Evolutionary conservation across 2,329 filamentous ascomycete species (phyloP), one percentile per base, ranked within the genome.

Genomic region (Fusarium verrucosum): DNA sequence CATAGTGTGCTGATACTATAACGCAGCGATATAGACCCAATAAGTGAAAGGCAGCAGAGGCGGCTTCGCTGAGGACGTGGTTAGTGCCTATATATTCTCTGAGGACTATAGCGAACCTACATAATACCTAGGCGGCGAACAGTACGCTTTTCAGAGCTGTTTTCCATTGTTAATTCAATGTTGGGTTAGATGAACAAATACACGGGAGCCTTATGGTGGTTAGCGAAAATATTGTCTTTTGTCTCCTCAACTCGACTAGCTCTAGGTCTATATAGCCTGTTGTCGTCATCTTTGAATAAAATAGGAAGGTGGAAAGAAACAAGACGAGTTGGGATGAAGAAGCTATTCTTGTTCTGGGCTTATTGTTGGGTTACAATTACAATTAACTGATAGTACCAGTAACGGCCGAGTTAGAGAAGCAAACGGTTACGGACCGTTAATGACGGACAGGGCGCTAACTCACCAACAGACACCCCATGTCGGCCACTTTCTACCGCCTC

Each of bases 11-110:
- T 11, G 81, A 80, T 28, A 80, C 76, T 40, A 75, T 73, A 13
- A 86, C 81, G 42, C 79, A 79, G 53, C 77, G 77, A 65, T 83
- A 82, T 40, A 84, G 68, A 28, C 81, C 81, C 5, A 85, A 70
- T 5, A 74, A 68, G 61, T 85, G 81, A 3, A 82, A 79, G 7
- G 79, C 75, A 4, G 82, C 79, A 7, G 78, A 82, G 65, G 73
- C 82, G 35, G 76, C 72, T 62, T 84, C 81, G 42, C 82, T 83
- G 53, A 10, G 28, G 28, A 16, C 13, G 13, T 25, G 5, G 28
- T 30, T 30, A 14, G 7, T 16, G 7, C 7, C 14, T 32, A 9
- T 33, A 23, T 6, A 6, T 47, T 7, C 14, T 36, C 9, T 13
- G 7, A 23, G 36, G 25, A 13, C n/a, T 8, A 16, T 20, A 8